phyloP scores from a whole-genome alignment of 2,329 filamentous ascomycete species.

The Botryotinia globosa region DNA sequence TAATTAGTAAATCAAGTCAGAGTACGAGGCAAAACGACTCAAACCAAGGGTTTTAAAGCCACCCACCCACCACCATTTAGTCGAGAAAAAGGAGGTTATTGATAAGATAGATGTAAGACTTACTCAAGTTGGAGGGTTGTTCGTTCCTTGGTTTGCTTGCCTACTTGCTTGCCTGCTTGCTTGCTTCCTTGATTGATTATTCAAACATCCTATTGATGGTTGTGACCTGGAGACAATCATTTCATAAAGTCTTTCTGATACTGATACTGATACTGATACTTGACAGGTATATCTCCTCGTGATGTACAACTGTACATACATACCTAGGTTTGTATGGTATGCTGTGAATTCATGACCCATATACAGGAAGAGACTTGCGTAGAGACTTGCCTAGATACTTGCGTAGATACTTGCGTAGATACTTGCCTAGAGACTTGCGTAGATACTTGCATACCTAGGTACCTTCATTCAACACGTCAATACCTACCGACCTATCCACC shows the following conservation, averaged over 20 bases:
- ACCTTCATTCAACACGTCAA: neutral
- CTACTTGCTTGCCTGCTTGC: neutral
- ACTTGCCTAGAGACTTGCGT: neutral
- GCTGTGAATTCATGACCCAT: neutral
- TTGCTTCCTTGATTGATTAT: neutral
- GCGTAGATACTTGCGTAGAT: neutral
- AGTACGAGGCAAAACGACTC: neutral
- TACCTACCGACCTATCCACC: neutral
- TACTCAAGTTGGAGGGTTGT: neutral
- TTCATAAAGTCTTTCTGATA: neutral
- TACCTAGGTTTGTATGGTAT: too few species aligned
- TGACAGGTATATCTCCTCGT: neutral
- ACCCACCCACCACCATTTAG: neutral
- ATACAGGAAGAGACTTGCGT: neutral
- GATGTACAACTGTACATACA: neutral
- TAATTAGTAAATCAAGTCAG: neutral
- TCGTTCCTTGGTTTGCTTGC: neutral
- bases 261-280: neutral
- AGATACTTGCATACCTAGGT: neutral
- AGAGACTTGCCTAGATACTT: too few species aligned
- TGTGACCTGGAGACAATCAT: neutral
- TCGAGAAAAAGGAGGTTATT: neutral
- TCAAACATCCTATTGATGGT: neutral
- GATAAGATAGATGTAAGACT: slow-evolving; percentile 3
- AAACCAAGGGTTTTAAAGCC: neutral